Evolutionary conservation across 306 rosid genomes (phyloP), one percentile per base, ranked within the genome.

Genomic region (Fragaria vesca): DNA sequence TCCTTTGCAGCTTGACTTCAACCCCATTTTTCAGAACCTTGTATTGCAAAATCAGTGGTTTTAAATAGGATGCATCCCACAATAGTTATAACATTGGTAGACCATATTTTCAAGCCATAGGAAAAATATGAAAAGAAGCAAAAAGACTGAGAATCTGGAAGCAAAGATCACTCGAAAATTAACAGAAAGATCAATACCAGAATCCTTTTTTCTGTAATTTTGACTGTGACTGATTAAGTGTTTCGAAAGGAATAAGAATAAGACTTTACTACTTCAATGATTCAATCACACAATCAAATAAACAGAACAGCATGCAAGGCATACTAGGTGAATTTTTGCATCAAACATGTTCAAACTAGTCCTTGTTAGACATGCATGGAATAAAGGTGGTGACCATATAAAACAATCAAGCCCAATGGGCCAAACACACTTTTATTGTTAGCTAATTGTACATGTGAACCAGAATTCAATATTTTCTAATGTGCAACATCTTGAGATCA

Each of bases 1-100:
- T 90, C 83, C 94, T 84, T 79, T 90, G 94, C 62, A 90, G 89
- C 84, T 90, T 90, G 43, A 90, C 94, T 86, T 90, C 94, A 51
- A 82, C 89, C 72, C 94, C 94, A 73, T 90, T 90, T 86, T 90
- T 90, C 78, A 90, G 83, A 63, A 90, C 91, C 94, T 89, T 63
- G 61, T 43, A 76, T 42, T 67, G 15, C 20, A 78, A 77, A 62
- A 12, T 62, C 3, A 28, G 47, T 15, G 47, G 71, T 12, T 20
- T 62, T 11, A 43, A 26, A 26, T 28, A 62, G 24, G 24, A 24
- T 7, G 46, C 58, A 62, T 75, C 21, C 46, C 45, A 45, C 17
- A 43, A 11, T 66, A 20, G 28, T 38, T 18, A 66, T 66, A 18
- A 66, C 8, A 66, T n/a, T 15, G 3, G 5, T 40, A 67, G 32